Percentiles rank a stretch among this genome's conserved stretches.
Evolutionary conservation across 2,329 filamentous ascomycete genomes (phyloP).

Genomic region (Paecilomyces formosus): DNA sequence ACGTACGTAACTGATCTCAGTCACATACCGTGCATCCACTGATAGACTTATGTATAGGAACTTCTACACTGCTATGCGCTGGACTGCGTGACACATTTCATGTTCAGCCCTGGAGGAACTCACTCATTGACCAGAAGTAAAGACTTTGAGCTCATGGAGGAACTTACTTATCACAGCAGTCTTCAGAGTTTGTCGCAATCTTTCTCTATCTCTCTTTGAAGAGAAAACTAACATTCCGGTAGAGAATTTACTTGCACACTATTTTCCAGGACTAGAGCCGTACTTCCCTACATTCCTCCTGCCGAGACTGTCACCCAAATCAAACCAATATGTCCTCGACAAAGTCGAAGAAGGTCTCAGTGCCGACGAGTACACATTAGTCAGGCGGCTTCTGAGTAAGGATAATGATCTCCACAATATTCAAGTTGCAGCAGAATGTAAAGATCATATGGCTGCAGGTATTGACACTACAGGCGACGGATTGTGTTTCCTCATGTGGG

Average conservation of each 20-base stretch:
- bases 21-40: not conserved
- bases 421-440: slow-evolving; percentile 59
- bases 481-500: slow-evolving; percentile 64
- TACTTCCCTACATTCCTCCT: slow-evolving; percentile 43
- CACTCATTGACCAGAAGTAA: slow-evolving; percentile 48
- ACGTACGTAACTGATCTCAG: slow-evolving; percentile 49
- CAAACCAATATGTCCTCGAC: slow-evolving; percentile 52
- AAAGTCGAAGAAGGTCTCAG: slow-evolving; percentile 39
- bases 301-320: slow-evolving; percentile 51
- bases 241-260: not conserved
- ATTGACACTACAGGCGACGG: slow-evolving; percentile 66
- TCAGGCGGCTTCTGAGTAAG: slow-evolving; percentile 51
- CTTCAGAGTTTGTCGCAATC: slow-evolving; percentile 49
- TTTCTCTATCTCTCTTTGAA: not conserved
- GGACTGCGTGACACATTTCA: slow-evolving; percentile 60
- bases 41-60: slow-evolving; percentile 11
- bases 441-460: slow-evolving; percentile 65
- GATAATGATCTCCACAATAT: slow-evolving; percentile 41
- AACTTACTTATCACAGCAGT: slow-evolving; percentile 61
- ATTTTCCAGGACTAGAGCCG: slow-evolving; percentile 22
- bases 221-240: not conserved
- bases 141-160: slow-evolving; percentile 61
- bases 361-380: slow-evolving; percentile 49
- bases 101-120: slow-evolving; percentile 61
- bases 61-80: slow-evolving; percentile 60